Evolutionary conservation across 1,139 yeast genomes (phyloP), one percentile per base, ranked within the genome.

Genomic region (Zhuliangozyma blackwelliae): DNA sequence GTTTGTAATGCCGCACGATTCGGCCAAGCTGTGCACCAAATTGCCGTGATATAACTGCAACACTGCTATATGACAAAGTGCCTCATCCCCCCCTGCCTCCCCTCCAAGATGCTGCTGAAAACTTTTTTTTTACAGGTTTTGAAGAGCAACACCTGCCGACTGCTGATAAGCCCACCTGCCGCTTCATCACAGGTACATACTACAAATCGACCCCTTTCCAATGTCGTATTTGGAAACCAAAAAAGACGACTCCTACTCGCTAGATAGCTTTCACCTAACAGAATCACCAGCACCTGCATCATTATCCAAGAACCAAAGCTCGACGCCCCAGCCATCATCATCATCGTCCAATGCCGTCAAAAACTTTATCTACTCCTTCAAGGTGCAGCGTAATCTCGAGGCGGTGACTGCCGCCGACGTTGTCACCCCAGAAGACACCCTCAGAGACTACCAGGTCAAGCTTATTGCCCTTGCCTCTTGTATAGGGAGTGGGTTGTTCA

Each of bases 381-480:
- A 40, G 34, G 27, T 46, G 8, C 37, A 41, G n/a, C 35, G 27
- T 10, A 43, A 38, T 16, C 22, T 41, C 7, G 46, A 44, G 29
- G 43, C 37, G 6, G 45, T 36, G 5, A 32, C 33, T 19, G 43
- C 40, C 29, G 29, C 11, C 12, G 38, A 38, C 10, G 44, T 44
- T 1, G 29, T 36, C 2, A 46, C 49, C 1, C 46, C 46, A 7
- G 49, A 46, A 29, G 48, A 46, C 35, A 33, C 34, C 13, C 55
- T 65, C 40, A 59, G 57, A 38, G 49, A 59, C 19, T 52, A 68
- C 40, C 68, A 61, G 39, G 52, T 64, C 32, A 74, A 79, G 47
- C 72, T 82, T 79, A 84, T 88, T 47, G 88, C 95, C 31, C 68
- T 87, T 36, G 95, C 94, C 19, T 86, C 94, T 23, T 84, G 92